These are phyloP conservation scores for Chamaecrista fasciculata DNA, from an alignment of 306 rosid genomes.

Conservation along the genomic window DNA sequence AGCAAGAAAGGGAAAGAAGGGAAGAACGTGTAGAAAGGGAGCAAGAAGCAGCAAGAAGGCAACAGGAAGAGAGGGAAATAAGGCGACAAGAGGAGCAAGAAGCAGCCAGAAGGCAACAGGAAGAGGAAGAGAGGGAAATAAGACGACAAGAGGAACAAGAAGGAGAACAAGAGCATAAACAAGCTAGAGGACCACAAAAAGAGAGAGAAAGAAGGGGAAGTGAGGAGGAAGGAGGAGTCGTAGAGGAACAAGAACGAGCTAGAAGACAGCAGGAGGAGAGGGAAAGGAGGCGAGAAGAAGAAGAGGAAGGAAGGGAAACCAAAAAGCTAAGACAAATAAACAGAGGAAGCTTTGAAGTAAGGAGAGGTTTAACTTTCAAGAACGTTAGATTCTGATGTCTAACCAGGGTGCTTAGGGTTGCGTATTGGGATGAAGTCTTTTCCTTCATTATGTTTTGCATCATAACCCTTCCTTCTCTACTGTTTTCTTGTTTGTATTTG, in stretches of 20 bases:
- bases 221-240: no score
- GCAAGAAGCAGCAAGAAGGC: neutral
- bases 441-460: neutral
- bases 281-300: no score
- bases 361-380: constrained; percentile 24
- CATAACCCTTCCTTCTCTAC: neutral
- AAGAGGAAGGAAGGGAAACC: neutral
- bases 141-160: neutral
- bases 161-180: constrained; percentile 9
- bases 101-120: constrained; percentile 4
- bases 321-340: neutral
- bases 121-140: neutral
- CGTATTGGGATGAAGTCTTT: neutral
- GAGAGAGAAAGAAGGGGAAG: no score
- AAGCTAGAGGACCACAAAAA: neutral
- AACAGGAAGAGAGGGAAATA: neutral
- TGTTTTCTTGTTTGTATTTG: neutral
- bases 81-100: neutral
- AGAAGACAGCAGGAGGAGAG: no score
- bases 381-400: constrained; percentile 13
- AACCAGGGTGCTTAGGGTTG: neutral
- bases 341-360: constrained; percentile 27
- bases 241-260: no score
- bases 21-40: neutral
- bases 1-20: neutral